Base-by-base conservation (phyloP, 2,329 filamentous ascomycete species). In the Colletotrichum sp. region DNA sequence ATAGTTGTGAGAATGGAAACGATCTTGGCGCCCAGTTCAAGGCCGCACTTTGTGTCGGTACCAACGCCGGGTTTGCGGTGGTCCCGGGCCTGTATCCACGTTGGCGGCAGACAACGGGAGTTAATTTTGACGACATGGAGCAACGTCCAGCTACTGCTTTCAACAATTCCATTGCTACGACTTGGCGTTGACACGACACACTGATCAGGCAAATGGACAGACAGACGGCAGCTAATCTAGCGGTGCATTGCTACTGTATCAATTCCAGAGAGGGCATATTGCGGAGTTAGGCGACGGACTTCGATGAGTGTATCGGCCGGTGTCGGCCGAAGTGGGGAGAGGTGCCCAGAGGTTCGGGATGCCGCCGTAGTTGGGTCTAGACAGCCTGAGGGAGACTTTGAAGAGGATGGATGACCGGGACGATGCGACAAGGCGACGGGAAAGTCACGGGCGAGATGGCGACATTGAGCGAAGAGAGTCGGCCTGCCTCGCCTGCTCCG, bases 91-190 rank as follows among this genome's bases (percentile, higher is more conserved):
- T 32, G 28, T 61, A 60, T 52, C 64, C 64, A 72, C 55, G 64
- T n/a, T 44, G 64, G 52, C 55, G 64, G 63, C 25, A 52, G 28
- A 15, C 16, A 16, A 64, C 61, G 61, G 61, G 52, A 72, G 70
- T 61, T 68, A 72, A 60, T 48, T 68, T 72, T 72, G 70, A 68
- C 70, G 52, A 68, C 64, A 28, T 68, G 52, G 27, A 36, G 11
- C 22, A 48, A 30, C 16, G n/a, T 16, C 25, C 25, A 66, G 28
- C 59, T n/a, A n/a, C 30, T 32, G 27, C 59, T 13, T 27, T 30
- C 13, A 8, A 61, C 44, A 52, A 52, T 52, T n/a, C 44, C 44
- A 13, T 22, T 22, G 44, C n/a, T 48, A 22, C n/a, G 44, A 22
- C 4, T 48, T 22, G 11, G 44, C 11, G 44, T 22, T 22, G 44